Conservation (phyloP, 148 eudicot species). For the Arctostaphylos glauca region DNA sequence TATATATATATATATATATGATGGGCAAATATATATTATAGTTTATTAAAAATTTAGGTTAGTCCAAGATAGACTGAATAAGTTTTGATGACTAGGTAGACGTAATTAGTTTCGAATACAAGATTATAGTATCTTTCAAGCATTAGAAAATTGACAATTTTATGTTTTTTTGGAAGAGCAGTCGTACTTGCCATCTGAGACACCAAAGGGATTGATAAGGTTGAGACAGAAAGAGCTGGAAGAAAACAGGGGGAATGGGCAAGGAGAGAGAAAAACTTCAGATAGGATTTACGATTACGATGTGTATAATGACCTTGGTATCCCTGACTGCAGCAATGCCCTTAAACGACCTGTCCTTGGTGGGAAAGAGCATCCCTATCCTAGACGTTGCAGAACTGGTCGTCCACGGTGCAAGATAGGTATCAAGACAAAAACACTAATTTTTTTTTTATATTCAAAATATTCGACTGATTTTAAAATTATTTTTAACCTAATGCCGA, state of each 20-base stretch:
- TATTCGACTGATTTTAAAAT: too few relatives aligned
- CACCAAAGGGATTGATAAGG: constrained; percentile 60
- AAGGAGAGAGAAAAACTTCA: constrained; percentile 43
- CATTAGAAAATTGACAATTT: neutral
- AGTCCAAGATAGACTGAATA: too few relatives aligned
- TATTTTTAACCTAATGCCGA: too few relatives aligned
- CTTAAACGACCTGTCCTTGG: constrained; percentile 62
- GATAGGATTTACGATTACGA: constrained; percentile 85
- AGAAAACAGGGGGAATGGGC: constrained; percentile 49
- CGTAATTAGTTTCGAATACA: too few relatives aligned
- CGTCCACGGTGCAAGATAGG: constrained; percentile 49
- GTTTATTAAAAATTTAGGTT: too few relatives aligned
- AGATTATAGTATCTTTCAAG: neutral
- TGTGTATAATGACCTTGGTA: constrained; percentile 72
- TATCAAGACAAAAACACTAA: neutral
- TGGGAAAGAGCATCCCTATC: constrained; percentile 55
- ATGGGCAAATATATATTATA: too few relatives aligned
- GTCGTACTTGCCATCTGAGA: constrained; percentile 71
- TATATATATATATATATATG: too few relatives aligned
- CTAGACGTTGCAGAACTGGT: constrained; percentile 74
- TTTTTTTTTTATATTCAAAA: too few relatives aligned
- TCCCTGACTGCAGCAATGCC: constrained; percentile 37
- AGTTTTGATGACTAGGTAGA: too few relatives aligned
- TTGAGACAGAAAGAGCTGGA: constrained; percentile 47
- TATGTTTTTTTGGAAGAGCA: constrained; percentile 8